Evolutionary conservation across 495 filamentous ascomycete species (phyloP), one percentile per base, ranked within the genome.

Genomic region (Talaromyces nanjingensis): DNA sequence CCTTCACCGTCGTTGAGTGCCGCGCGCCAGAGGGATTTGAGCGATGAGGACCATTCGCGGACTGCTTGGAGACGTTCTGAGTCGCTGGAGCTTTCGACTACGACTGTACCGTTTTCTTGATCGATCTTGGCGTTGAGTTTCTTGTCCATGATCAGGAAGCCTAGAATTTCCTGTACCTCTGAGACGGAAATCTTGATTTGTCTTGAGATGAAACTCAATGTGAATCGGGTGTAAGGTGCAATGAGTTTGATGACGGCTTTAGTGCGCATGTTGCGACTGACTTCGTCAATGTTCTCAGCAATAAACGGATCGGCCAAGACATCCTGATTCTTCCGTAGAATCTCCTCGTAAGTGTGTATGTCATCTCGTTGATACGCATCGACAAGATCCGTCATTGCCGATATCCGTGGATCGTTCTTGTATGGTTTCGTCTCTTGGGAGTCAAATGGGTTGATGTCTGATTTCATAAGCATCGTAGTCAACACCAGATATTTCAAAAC

Each of bases 391-490:
- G 93, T 98, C 94, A 98, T 98, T 65, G 91, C 92, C 6, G 91
- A 87, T 68, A 98, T 97, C 45, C 93, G 89, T 14, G 91, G 90
- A 72, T 98, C 93, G 67, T 89, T 93, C 75, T 91, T 92, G 81
- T 98, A 98, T 0, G 94, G 93, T 76, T 98, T 98, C n/a, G 93
- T 98, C 77, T 98, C 96, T 75, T 97, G 94, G 33, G 92, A 97
- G 74, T 98, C 93, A 75, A 98, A 98, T 0, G 94, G 96, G 72
- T 98, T 98, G 85, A 98, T 98, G 72, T 96, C 87, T n/a, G 92
- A 96, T 72, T 96, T 93, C 91, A 96, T 97, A 55, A 98, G 84
- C 96, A 98, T 97, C 49, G 92, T 97, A 3, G 93, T 91, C 55
- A 98, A 83, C 55, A 98, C 91, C 22, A 98, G 84, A 69, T 98